Evolutionary conservation across 1,139 yeast genomes (phyloP).

Genomic region (Geotrichum fermentans): DNA sequence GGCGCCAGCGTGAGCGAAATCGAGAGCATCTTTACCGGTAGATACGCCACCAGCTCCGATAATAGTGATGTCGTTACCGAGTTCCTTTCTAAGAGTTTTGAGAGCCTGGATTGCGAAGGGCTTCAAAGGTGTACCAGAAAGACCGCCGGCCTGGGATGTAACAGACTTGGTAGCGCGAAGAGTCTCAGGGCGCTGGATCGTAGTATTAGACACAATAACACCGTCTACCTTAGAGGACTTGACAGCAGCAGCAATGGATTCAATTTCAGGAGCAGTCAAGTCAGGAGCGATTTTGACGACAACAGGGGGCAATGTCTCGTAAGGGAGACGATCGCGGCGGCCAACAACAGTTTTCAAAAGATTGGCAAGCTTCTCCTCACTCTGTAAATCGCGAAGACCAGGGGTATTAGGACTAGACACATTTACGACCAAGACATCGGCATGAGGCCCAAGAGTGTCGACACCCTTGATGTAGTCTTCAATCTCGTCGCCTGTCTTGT

Average conservation of each 20-base stretch:
- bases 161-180: conserved; percentile 46
- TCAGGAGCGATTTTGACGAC: conserved; percentile 94
- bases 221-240: conserved; percentile 79
- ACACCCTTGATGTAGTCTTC: conserved; percentile 84
- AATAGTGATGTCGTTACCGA: conserved; percentile 69
- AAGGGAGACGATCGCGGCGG: conserved; percentile 36
- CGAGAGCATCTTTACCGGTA: conserved; percentile 79
- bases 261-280: conserved; percentile 72
- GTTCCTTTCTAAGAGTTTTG: conserved; percentile 61
- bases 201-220: conserved; percentile 86
- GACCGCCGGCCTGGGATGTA: conserved; percentile 70
- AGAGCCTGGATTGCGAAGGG: conserved; percentile 72
- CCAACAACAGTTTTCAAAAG: conserved; percentile 50
- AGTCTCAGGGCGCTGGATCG: conserved; percentile 65
- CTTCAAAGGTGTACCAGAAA: conserved; percentile 89
- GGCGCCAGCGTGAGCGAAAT: conserved; percentile 92
- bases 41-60: conserved; percentile 95
- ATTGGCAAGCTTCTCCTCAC: conserved; percentile 63
- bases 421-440: conserved; percentile 84
- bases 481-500: conserved; percentile 85
- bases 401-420: conserved; percentile 98
- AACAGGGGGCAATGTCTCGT: conserved; percentile 48
- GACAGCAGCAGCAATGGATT: conserved; percentile 78
- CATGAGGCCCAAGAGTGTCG: conserved; percentile 68
- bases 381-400: conserved; percentile 82